A percentile compares a stretch with the other conserved stretches of the same genome.
phyloP scores from a whole-genome alignment of 208 protist genomes.

The Acanthamoeba triangularis region DNA sequence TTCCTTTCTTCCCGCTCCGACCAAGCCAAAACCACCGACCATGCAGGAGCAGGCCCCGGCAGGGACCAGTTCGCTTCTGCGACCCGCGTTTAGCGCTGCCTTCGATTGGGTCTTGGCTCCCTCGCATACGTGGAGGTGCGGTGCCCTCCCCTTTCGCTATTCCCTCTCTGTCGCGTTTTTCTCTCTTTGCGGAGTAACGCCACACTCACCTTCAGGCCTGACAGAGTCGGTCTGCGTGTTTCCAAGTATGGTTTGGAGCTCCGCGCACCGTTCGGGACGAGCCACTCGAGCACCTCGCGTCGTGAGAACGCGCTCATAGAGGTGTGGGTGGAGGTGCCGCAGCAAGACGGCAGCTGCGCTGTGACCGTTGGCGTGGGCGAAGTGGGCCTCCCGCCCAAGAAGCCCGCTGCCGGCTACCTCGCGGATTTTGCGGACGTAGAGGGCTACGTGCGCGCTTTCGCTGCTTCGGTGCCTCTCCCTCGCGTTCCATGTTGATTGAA shows the following conservation, averaged over 20 bases:
- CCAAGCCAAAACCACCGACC: too few species aligned
- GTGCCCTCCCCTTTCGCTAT: neutral
- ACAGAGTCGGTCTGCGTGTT: neutral
- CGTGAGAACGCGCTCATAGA: conserved; percentile 62
- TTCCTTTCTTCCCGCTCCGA: neutral
- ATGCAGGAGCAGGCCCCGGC: neutral
- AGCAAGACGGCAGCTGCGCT: neutral
- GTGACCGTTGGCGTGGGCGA: conserved; percentile 8
- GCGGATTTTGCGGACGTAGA: conserved; percentile 12
- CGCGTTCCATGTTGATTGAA: neutral
- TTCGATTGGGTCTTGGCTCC: neutral
- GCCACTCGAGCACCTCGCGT: conserved; percentile 27
- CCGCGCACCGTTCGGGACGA: conserved; percentile 29
- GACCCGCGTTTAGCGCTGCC: neutral
- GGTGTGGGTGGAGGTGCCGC: conserved; percentile 21
- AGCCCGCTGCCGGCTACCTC: conserved; percentile 47
- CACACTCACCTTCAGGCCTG: neutral
- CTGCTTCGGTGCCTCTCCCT: neutral
- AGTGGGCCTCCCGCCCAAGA: conserved; percentile 48
- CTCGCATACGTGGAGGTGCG: neutral
- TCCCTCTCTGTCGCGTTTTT: neutral
- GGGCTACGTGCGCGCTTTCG: conserved; percentile 14
- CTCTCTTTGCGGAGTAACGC: too few species aligned
- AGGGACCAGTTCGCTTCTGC: neutral
- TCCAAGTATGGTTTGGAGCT: conserved; percentile 23